A percentile compares a stretch with the other conserved stretches of the same genome.
Conservation (phyloP, 2,329 filamentous ascomycete genomes). For the Domatiomyces globalis region DNA sequence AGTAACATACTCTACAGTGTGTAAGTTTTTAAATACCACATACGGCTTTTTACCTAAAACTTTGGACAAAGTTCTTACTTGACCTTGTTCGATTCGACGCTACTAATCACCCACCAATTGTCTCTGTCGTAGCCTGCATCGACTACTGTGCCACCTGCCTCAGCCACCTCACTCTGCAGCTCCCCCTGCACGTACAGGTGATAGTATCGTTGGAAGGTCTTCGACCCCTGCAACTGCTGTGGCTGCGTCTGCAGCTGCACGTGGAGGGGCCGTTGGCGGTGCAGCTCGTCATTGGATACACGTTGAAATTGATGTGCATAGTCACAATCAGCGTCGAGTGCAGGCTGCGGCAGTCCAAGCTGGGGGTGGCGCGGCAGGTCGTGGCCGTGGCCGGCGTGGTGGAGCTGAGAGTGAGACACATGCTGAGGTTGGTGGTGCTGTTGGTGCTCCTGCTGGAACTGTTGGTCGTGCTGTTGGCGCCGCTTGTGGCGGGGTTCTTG, state of each 20-base stretch:
- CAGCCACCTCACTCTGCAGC: constrained; percentile 61
- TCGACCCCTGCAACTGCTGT: constrained; percentile 11
- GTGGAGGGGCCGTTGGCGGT: neutral
- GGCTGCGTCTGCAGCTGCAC: neutral
- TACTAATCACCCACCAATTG: constrained; percentile 69
- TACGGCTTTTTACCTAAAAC: neutral
- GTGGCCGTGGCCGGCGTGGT: too few relatives aligned
- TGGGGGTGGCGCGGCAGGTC: neutral
- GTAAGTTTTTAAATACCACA: neutral
- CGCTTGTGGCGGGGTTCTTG: too few relatives aligned
- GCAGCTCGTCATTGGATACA: neutral
- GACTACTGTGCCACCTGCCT: constrained; percentile 61
- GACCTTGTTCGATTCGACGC: neutral
- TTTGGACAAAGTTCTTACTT: neutral
- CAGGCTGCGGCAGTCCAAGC: neutral
- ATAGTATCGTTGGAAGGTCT: constrained; percentile 78
- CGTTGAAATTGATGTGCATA: neutral
- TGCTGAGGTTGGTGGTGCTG: neutral
- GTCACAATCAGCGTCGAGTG: neutral
- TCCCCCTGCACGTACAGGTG: constrained; percentile 82
- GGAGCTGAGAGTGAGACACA: neutral
- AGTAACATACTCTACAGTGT: neutral
- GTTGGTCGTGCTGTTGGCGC: constrained; percentile 7
- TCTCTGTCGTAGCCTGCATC: constrained; percentile 87
- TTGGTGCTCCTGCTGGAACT: neutral